These are phyloP conservation scores for Sporothrix globosa DNA, from an alignment of 2,329 filamentous ascomycete species.

Conservation along the genomic window DNA sequence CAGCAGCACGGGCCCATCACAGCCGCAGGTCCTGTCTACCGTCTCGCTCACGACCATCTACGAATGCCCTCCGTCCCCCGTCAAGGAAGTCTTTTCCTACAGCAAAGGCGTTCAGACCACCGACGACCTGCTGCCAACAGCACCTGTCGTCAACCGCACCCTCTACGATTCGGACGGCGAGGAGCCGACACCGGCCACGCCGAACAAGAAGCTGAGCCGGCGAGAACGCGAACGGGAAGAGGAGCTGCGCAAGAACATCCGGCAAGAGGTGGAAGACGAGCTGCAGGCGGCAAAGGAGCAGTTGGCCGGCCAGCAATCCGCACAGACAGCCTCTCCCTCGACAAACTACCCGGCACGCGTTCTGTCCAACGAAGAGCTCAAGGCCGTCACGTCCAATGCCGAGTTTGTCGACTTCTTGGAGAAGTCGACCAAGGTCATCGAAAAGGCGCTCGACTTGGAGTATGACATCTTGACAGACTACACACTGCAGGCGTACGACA, in stretches of 20 bases:
- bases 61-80: conserved; percentile 75
- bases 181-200: conserved; percentile 57
- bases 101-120: conserved; percentile 95
- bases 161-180: conserved; percentile 67
- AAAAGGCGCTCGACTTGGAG: conserved; percentile 90
- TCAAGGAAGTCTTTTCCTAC: conserved; percentile 89
- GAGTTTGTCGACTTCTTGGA: conserved; percentile 97
- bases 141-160: conserved; percentile 56
- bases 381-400: conserved; percentile 85
- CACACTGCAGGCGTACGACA: conserved; percentile 73
- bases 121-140: conserved; percentile 67
- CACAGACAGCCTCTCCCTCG: conserved; percentile 48
- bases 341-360: conserved; percentile 76
- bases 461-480: conserved; percentile 98
- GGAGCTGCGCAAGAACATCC: conserved; percentile 80
- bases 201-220: conserved; percentile 75
- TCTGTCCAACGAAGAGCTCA: conserved; percentile 81
- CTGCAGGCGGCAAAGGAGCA: conserved; percentile 69
- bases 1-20: conserved; percentile 34
- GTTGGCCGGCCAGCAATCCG: conserved; percentile 55
- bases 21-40: conserved; percentile 71
- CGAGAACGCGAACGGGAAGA: conserved; percentile 83
- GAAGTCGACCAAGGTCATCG: conserved; percentile 93
- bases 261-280: conserved; percentile 91
- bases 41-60: conserved; percentile 75